phyloP scores from a whole-genome alignment of 2,329 filamentous ascomycete genomes.

The Elsinoe australis region DNA sequence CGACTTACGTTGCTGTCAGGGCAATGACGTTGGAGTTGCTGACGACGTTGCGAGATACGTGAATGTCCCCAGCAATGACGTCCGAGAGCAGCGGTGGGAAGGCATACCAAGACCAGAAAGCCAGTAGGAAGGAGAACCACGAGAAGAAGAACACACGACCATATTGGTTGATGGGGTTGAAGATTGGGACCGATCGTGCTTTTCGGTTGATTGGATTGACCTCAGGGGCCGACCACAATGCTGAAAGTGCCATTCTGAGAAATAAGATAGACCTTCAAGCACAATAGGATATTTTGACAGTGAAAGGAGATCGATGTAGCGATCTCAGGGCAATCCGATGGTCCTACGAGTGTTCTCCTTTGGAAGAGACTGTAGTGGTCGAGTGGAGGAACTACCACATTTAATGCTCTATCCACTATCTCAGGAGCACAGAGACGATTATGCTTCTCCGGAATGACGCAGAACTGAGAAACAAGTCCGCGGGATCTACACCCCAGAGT shows the following conservation, averaged over 20 bases:
- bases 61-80: conserved; percentile 72
- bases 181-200: conserved; percentile 66
- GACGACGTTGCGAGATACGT: conserved; percentile 62
- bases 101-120: conserved; percentile 85
- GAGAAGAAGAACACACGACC: conserved; percentile 86
- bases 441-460: conserved; percentile 12
- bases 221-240: conserved; percentile 52
- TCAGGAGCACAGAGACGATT: not conserved
- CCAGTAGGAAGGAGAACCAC: conserved; percentile 77
- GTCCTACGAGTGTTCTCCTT: too few species aligned
- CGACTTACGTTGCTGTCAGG: conserved; percentile 51
- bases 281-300: not conserved
- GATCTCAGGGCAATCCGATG: too few species aligned
- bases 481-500: conserved; percentile 11
- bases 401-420: not conserved
- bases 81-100: conserved; percentile 75
- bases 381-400: not conserved
- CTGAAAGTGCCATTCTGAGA: conserved; percentile 18
- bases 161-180: conserved; percentile 73
- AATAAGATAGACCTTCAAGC: not conserved
- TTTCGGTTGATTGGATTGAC: conserved; percentile 81
- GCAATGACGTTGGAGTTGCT: conserved; percentile 89
- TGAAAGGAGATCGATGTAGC: too few species aligned
- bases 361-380: too few species aligned
- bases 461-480: conserved; percentile 5